Percentiles rank a stretch among this genome's conserved stretches.
Conservation (phyloP, 257 asterid species). For the Solanum megistacrolobum region DNA sequence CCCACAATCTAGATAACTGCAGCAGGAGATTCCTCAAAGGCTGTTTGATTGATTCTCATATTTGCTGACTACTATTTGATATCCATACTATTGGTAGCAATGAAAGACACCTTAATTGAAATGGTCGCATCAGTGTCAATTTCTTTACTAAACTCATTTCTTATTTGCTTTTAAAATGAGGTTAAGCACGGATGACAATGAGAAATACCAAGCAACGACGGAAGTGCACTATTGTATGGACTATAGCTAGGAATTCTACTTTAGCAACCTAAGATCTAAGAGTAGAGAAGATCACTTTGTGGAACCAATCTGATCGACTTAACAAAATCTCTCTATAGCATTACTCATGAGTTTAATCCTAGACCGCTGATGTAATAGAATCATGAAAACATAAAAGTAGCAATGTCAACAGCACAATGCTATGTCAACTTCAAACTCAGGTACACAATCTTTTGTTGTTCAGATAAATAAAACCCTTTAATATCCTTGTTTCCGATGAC, state of each 20-base stretch:
- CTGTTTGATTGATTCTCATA: neutral
- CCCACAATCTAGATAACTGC: neutral
- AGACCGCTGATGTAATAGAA: neutral
- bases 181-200: neutral
- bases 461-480: neutral
- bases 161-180: neutral
- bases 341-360: neutral
- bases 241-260: neutral
- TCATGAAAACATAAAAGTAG: neutral
- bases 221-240: neutral
- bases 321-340: neutral
- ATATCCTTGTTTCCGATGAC: neutral
- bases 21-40: neutral
- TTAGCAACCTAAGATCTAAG: neutral
- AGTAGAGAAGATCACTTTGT: neutral
- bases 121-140: neutral
- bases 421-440: neutral
- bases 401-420: neutral
- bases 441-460: neutral
- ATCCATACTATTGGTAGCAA: neutral
- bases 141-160: neutral
- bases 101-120: neutral
- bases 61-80: neutral
- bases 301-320: neutral
- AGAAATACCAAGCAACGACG: neutral